Evolutionary conservation across 2,329 filamentous ascomycete species (phyloP).

Genomic region (Colletotrichum lindemuthianum): DNA sequence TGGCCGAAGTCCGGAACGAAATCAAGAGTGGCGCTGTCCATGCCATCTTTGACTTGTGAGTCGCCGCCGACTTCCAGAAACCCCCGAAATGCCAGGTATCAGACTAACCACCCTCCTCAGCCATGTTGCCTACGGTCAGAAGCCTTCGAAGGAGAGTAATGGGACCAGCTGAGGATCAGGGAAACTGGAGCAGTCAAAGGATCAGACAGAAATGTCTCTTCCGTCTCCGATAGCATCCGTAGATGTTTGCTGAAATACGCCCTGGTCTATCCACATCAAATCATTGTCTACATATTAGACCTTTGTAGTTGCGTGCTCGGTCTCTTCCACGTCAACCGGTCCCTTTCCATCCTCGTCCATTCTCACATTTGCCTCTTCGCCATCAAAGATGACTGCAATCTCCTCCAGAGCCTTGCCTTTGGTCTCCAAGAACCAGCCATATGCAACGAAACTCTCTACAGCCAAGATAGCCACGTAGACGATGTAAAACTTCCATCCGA

Average conservation of each 20-base stretch:
- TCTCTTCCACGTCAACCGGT: constrained; percentile 23
- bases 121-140: not conserved
- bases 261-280: no score
- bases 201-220: no score
- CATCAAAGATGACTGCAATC: constrained; percentile 66
- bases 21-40: not conserved
- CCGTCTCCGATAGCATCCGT: no score
- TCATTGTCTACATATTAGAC: not conserved
- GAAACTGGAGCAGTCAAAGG: no score
- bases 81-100: not conserved
- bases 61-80: not conserved
- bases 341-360: constrained; percentile 16
- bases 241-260: no score
- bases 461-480: constrained; percentile 61
- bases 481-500: constrained; percentile 67
- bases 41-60: not conserved
- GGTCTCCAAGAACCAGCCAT: constrained; percentile 59
- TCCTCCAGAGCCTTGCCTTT: constrained; percentile 62
- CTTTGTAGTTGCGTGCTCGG: constrained; percentile 22
- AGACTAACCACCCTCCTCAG: not conserved
- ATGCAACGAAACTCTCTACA: constrained; percentile 58
- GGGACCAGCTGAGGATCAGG: no score
- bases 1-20: not conserved
- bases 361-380: constrained; percentile 40
- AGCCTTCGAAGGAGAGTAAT: not conserved